Conservation (phyloP, 306 rosid genomes). For the Lotus japonicus region DNA sequence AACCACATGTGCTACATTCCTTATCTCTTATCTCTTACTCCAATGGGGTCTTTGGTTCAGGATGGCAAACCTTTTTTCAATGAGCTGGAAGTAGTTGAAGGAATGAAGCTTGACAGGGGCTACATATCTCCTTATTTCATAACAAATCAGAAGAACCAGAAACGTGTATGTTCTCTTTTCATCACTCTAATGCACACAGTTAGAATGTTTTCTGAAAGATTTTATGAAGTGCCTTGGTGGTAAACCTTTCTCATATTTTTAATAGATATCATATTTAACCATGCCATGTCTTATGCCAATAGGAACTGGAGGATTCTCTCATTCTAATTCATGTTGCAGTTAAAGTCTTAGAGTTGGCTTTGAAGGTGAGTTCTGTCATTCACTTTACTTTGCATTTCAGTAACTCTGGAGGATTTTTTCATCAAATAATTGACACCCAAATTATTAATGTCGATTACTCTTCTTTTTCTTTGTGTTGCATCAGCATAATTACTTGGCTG, state of each 20-base stretch:
- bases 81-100: constrained; percentile 97
- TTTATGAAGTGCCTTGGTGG: not conserved
- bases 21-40: constrained; percentile 27
- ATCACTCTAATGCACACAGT: not conserved
- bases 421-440: too few species aligned
- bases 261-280: not conserved
- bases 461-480: too few species aligned
- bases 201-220: not conserved
- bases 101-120: constrained; percentile 98
- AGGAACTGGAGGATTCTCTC: constrained; percentile 90
- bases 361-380: constrained; percentile 48
- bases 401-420: too few species aligned
- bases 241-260: not conserved
- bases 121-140: constrained; percentile 91
- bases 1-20: constrained; percentile 88
- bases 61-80: constrained; percentile 85
- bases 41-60: constrained; percentile 31
- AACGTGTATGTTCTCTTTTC: constrained; percentile 62
- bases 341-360: constrained; percentile 81
- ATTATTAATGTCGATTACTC: too few species aligned
- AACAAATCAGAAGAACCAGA: constrained; percentile 87
- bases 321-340: constrained; percentile 65
- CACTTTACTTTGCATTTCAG: not conserved
- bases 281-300: constrained; percentile 3
- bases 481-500: too few species aligned